Evolutionary conservation across 2,329 filamentous ascomycete species (phyloP), one percentile per base, ranked within the genome.

Genomic region (Sporothrix pseudoabietina): DNA sequence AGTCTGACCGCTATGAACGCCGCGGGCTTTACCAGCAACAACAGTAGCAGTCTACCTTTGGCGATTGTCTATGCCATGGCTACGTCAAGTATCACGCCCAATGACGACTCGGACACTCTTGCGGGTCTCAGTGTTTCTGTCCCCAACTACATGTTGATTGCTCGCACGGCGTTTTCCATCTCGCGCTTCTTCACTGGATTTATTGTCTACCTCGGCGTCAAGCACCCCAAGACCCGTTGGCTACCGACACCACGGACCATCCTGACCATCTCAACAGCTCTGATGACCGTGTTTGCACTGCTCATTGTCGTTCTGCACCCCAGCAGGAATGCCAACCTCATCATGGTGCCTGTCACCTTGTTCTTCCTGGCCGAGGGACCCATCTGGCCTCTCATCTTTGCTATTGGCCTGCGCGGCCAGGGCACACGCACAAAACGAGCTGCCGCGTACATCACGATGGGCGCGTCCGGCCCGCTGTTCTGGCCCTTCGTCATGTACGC

Each of bases 311-410:
- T 85, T 1, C 75, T 89, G 10, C 80, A 79, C 3, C 83, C 83
- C 3, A 71, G 76, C 55, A 8, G 8, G 1, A 82, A 87, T 73
- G 82, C 86, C 0, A 85, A 88, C 75, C 76, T 87, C 0, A 79
- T 89, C 32, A 82, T 84, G 32, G 84, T 88, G n/a, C 90, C 93
- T 76, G 83, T 92, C 2, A 84, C 90, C 54, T 77, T 94, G 39
- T 91, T 92, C 76, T 90, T 93, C 76, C 93, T 97, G 81, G 93
- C 92, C 78, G 93, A 95, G 80, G 92, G 91, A 0, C 93, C 94
- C 70, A 88, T 93, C 77, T 97, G 93, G 85, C 94, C 94, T 0
- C 89, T 94, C 1, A 90, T 96, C 74, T 94, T 94, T 77, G 90
- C 92, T 3, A 86, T 96, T 14, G 92, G 91, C 3, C 90, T 97